Evolutionary conservation across 1,284 basidiomycete genomes (phyloP).

Genomic region (Cystobasidium pallidum): DNA sequence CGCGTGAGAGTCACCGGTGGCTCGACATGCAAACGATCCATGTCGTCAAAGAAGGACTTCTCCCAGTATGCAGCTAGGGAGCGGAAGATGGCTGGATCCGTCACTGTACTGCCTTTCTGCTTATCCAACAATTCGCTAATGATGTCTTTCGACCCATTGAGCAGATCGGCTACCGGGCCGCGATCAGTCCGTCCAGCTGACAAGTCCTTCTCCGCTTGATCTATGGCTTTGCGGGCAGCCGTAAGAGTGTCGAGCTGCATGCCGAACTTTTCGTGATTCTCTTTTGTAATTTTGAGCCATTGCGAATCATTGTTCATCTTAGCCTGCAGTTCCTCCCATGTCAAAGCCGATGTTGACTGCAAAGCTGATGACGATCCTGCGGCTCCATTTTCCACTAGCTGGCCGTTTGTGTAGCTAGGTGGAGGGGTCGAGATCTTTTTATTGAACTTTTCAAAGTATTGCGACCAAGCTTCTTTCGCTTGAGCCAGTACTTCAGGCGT

Average conservation of each 20-base stretch:
- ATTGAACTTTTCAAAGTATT: slow-evolving; percentile 67
- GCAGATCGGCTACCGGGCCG: slow-evolving; percentile 61
- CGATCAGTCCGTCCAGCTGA: slow-evolving; percentile 25
- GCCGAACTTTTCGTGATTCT: slow-evolving; percentile 84
- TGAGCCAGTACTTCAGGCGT: slow-evolving; percentile 64
- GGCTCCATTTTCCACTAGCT: background rate
- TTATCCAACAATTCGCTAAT: slow-evolving; percentile 47
- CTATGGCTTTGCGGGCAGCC: slow-evolving; percentile 38
- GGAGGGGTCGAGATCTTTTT: slow-evolving; percentile 47
- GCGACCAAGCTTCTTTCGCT: slow-evolving; percentile 67
- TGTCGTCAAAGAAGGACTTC: slow-evolving; percentile 85
- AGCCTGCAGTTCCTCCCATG: slow-evolving; percentile 23
- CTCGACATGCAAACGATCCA: slow-evolving; percentile 82
- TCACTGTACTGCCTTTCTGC: slow-evolving; percentile 77
- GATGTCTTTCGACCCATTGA: slow-evolving; percentile 54
- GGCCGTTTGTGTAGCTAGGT: background rate
- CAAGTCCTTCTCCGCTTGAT: slow-evolving; percentile 31
- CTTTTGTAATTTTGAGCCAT: slow-evolving; percentile 72
- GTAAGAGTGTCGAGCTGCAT: slow-evolving; percentile 75
- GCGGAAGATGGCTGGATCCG: slow-evolving; percentile 84
- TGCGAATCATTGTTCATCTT: slow-evolving; percentile 54
- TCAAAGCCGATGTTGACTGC: slow-evolving; percentile 14
- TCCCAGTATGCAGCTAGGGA: slow-evolving; percentile 89
- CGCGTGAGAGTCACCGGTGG: slow-evolving; percentile 89
- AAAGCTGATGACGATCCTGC: slow-evolving; percentile 21